Evolutionary conservation across 2,329 filamentous ascomycete genomes (phyloP).

Genomic region (Xylariaceae sp.): DNA sequence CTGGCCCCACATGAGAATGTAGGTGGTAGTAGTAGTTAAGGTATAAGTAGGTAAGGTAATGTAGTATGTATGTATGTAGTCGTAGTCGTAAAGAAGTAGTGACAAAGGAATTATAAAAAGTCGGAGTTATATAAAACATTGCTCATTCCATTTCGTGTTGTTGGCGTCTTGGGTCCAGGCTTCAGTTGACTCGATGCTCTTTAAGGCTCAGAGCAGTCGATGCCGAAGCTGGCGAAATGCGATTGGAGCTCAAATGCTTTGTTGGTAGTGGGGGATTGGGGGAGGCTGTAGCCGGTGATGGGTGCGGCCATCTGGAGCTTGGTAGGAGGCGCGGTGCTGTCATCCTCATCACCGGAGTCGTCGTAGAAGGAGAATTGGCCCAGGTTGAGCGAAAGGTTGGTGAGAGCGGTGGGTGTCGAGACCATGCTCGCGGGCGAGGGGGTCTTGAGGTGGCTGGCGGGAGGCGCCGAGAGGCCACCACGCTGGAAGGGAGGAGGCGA

Average conservation of each 20-base stretch:
- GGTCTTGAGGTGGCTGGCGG: constrained; percentile 13
- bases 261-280: constrained; percentile 29
- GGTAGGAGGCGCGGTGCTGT: constrained; percentile 5
- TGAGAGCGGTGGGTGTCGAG: constrained; percentile 35
- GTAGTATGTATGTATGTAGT: not conserved
- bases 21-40: no score
- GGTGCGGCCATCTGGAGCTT: constrained; percentile 20
- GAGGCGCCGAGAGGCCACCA: constrained; percentile 31
- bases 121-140: not conserved
- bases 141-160: not conserved
- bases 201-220: constrained; percentile 29
- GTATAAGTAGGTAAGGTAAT: no score
- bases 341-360: constrained; percentile 42
- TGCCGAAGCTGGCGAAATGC: constrained; percentile 25
- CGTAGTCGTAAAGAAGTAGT: not conserved
- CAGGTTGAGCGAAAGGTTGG: constrained; percentile 26
- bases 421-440: constrained; percentile 27
- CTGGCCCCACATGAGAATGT: no score
- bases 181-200: not conserved
- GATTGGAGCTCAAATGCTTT: constrained; percentile 22
- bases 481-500: constrained; percentile 50
- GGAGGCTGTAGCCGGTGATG: constrained; percentile 46
- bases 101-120: not conserved
- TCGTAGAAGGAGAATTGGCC: constrained; percentile 44
- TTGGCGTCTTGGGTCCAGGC: not conserved